Base-by-base conservation (phyloP, 139 green algal species). In the Monoraphidium neglectum region DNA sequence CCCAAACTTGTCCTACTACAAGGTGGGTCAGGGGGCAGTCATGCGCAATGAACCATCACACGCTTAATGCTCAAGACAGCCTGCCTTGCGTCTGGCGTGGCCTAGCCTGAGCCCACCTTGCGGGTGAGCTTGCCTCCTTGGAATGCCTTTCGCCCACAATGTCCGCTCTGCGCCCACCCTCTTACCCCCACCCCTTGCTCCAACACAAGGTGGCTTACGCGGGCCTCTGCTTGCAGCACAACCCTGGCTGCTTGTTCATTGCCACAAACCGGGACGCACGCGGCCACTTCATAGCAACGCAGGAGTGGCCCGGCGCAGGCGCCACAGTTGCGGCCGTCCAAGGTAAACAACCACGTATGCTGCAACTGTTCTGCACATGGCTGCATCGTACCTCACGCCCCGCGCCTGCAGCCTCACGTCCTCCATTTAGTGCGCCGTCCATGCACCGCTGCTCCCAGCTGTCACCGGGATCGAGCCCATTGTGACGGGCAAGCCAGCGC, bases 281-380 rank as follows among this genome's bases (percentile, higher is more conserved):
- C 8, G 98, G 95, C 1, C 95, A 99, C 85, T 88, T 99, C 38
- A 98, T 94, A 15, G 90, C 95, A 51, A 91, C 90, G 8, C 93
- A 96, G 84, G 95, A 99, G 86, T 99, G 95, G 95, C 92, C 94
- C 12, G 95, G 95, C 65, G 95, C 94, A 75, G 94, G 94, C 16
- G 84, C 88, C 46, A 97, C 97, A 87, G 96, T 99, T 15, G 94
- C 92, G 6, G 93, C 95, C 1, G 92, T 98, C 70, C 91, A 86
- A 74, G 74, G 80, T 81, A 49, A 62, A 68, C n/a, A n/a, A n/a
- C n/a, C n/a, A n/a, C n/a, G n/a, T n/a, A 59, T 13, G 4, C 36
- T 51, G 32, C 26, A 51, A 13, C 62, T 32, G 3, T 33, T 68
- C 6, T 8, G 4, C 6, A 32, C 15, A 33, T 47, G 6, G 5